phyloP scores from a whole-genome alignment of 768 basidiomycete species.

The Suillus fuscotomentosus region DNA sequence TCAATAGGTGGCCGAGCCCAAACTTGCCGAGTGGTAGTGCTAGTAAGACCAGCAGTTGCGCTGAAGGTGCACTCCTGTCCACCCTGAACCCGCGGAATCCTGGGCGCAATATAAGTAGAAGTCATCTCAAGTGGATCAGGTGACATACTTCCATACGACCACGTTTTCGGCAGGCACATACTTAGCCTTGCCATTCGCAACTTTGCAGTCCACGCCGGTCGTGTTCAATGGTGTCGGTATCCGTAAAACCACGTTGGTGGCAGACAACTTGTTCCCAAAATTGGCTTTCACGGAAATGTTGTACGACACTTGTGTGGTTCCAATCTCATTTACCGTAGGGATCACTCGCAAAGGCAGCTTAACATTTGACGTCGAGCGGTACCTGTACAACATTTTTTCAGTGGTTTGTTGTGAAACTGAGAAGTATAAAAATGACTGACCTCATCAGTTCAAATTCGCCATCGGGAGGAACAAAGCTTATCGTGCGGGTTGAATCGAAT shows the following conservation, averaged over 20 bases:
- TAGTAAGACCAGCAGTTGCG: conserved; percentile 79
- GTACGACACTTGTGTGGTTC: conserved; percentile 90
- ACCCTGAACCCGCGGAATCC: conserved; percentile 90
- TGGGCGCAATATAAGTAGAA: conserved; percentile 31
- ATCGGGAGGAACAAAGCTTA: conserved; percentile 97
- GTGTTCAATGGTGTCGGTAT: conserved; percentile 98
- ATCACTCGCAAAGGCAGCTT: conserved; percentile 91
- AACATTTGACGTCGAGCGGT: conserved; percentile 94
- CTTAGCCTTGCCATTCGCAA: conserved; percentile 91
- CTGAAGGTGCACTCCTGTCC: conserved; percentile 86
- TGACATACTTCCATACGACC: conserved; percentile 93
- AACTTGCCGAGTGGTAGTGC: conserved; percentile 89
- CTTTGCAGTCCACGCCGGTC: conserved; percentile 89
- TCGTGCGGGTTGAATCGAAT: conserved; percentile 91
- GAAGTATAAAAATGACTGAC: conserved; percentile 39
- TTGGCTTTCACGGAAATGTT: conserved; percentile 83
- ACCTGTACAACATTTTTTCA: conserved; percentile 46
- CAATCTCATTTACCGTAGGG: conserved; percentile 90
- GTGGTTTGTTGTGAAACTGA: conserved; percentile 2
- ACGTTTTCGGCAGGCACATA: conserved; percentile 96
- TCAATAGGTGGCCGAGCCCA: conserved; percentile 99
- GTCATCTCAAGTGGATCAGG: conserved; percentile 3
- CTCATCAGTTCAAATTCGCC: conserved; percentile 99
- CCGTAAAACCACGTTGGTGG: conserved; percentile 86
- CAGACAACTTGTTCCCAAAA: conserved; percentile 90